These are phyloP conservation scores for Cytospora piceae DNA, from an alignment of 2,329 filamentous ascomycete genomes.

Conservation along the genomic window DNA sequence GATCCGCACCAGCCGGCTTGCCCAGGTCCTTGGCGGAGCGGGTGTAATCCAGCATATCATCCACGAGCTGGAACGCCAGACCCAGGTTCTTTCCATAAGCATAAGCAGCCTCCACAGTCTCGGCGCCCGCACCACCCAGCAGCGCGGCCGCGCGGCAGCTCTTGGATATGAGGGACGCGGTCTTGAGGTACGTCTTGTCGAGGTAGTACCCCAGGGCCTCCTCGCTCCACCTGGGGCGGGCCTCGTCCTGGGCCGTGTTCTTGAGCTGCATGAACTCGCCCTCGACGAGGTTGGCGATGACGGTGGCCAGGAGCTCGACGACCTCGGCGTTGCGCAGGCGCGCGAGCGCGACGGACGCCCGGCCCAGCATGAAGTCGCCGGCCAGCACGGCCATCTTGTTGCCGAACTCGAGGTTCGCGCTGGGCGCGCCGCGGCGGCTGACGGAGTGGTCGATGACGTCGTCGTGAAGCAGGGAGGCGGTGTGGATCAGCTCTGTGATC, in stretches of 20 bases:
- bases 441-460: slow-evolving; percentile 96
- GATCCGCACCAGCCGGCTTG: slow-evolving; percentile 91
- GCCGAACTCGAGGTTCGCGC: slow-evolving; percentile 92
- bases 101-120: slow-evolving; percentile 90
- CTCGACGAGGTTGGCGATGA: slow-evolving; percentile 96
- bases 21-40: slow-evolving; percentile 82
- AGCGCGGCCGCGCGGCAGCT: slow-evolving; percentile 89
- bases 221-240: slow-evolving; percentile 81
- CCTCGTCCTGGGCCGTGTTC: slow-evolving; percentile 89
- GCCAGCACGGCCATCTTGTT: slow-evolving; percentile 99
- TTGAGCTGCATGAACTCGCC: slow-evolving; percentile 99
- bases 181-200: slow-evolving; percentile 98
- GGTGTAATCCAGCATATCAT: slow-evolving; percentile 98
- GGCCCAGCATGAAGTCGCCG: slow-evolving; percentile 92
- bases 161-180: slow-evolving; percentile 93
- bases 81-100: slow-evolving; percentile 91
- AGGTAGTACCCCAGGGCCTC: slow-evolving; percentile 92
- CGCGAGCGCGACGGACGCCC: slow-evolving; percentile 91
- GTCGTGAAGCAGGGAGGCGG: slow-evolving; percentile 93
- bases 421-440: slow-evolving; percentile 80
- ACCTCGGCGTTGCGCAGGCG: slow-evolving; percentile 91
- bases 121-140: slow-evolving; percentile 73
- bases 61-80: slow-evolving; percentile 93
- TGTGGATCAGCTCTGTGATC: slow-evolving; percentile 97
- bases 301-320: slow-evolving; percentile 89